Evolutionary conservation across 2,329 filamentous ascomycete species (phyloP).

Genomic region (Hypoxylon sp.): DNA sequence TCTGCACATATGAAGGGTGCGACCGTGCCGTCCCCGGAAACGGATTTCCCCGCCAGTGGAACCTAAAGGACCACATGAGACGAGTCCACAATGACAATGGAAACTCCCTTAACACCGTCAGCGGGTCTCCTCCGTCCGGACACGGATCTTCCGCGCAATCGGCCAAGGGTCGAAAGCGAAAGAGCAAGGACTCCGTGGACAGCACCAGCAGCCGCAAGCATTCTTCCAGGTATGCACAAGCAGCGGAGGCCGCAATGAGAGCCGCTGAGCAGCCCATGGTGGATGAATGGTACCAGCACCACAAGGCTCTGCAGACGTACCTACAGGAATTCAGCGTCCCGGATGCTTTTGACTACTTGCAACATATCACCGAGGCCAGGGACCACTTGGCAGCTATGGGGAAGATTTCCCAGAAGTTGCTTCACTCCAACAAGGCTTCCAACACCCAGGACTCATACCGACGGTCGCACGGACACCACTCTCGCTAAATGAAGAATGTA

Average conservation of each 20-base stretch:
- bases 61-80: slow-evolving; percentile 96
- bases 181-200: slow-evolving; percentile 64
- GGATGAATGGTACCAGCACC: slow-evolving; percentile 72
- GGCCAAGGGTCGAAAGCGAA: slow-evolving; percentile 69
- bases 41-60: slow-evolving; percentile 96
- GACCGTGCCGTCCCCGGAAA: slow-evolving; percentile 85
- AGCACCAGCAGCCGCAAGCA: slow-evolving; percentile 63
- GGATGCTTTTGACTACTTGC: slow-evolving; percentile 65
- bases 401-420: slow-evolving; percentile 61
- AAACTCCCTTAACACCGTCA: slow-evolving; percentile 51
- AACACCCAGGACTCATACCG: slow-evolving; percentile 52
- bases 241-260: slow-evolving; percentile 53
- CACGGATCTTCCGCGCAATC: slow-evolving; percentile 53
- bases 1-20: slow-evolving; percentile 89
- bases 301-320: slow-evolving; percentile 72
- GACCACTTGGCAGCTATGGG: slow-evolving; percentile 65
- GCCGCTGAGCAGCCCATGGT: slow-evolving; percentile 59
- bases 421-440: slow-evolving; percentile 52
- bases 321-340: slow-evolving; percentile 64
- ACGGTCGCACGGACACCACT: slow-evolving; percentile 55
- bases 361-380: slow-evolving; percentile 66
- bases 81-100: slow-evolving; percentile 82
- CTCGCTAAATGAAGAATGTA: slow-evolving; percentile 55
- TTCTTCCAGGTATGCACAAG: slow-evolving; percentile 57
- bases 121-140: slow-evolving; percentile 58